Percentiles rank a stretch among this genome's conserved stretches.
These are phyloP conservation scores for Radiomyces spectabilis DNA, from an alignment of 192 early-diverging fungal species.

Conservation along the genomic window DNA sequence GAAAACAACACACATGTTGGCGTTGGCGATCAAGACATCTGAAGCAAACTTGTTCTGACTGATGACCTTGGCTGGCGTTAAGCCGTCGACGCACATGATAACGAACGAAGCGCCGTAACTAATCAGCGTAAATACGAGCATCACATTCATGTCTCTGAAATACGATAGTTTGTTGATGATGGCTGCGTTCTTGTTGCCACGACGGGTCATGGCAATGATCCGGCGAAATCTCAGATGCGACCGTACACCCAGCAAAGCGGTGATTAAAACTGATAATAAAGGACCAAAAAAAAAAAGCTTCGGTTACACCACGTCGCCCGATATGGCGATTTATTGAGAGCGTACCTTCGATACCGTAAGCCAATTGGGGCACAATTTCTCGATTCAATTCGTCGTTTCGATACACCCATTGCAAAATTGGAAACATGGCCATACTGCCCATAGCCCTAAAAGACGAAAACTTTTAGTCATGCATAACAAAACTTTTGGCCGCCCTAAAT, in stretches of 20 bases:
- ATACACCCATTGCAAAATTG: conserved; percentile 23
- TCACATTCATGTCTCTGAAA: conserved; percentile 24
- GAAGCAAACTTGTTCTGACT: conserved; percentile 14
- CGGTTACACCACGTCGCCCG: too few species aligned
- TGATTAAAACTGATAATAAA: conserved; percentile 9
- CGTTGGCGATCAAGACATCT: conserved; percentile 19
- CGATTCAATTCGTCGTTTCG: conserved; percentile 8
- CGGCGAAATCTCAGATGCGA: conserved; percentile 11
- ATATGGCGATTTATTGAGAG: too few species aligned
- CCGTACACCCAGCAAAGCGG: conserved; percentile 13
- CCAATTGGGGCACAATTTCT: conserved; percentile 34
- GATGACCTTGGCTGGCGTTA: conserved; percentile 2
- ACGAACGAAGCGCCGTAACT: conserved; percentile 13
- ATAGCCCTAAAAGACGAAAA: conserved; percentile 13
- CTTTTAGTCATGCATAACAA: neutral
- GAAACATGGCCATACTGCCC: conserved; percentile 23
- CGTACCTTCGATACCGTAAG: conserved; percentile 25
- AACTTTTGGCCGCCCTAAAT: neutral
- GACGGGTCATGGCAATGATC: conserved; percentile 1
- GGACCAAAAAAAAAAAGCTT: neutral
- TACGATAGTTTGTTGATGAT: conserved; percentile 18
- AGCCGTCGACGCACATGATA: conserved; percentile 25
- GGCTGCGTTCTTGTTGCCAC: neutral
- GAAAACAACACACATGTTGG: conserved; percentile 13
- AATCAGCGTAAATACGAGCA: conserved; percentile 14